These are phyloP conservation scores for Boechera divaricarpa DNA, from an alignment of 345 rosid species.

Conservation along the genomic window DNA sequence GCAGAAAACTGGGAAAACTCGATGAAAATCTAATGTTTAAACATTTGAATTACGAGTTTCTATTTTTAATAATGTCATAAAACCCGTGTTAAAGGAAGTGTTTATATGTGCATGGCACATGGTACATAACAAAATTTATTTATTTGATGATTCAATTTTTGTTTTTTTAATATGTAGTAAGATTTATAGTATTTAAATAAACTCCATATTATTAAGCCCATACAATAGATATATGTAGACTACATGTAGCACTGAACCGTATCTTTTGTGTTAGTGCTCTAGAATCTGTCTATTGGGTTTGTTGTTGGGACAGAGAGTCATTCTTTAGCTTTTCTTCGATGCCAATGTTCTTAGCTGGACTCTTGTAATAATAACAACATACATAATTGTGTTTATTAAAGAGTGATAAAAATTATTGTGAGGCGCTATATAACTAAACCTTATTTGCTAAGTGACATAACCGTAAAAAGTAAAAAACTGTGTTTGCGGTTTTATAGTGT, in stretches of 20 bases:
- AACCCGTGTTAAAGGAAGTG: constrained; percentile 1
- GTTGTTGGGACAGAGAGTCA: constrained; percentile 36
- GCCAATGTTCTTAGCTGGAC: constrained; percentile 10
- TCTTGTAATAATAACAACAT: not conserved
- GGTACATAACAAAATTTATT: not conserved
- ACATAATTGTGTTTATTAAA: not conserved
- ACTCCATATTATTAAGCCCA: not conserved
- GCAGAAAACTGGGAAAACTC: too few relatives aligned
- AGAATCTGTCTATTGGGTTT: constrained; percentile 45
- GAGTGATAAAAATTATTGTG: not conserved
- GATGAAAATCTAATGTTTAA: not conserved
- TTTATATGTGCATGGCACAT: constrained; percentile 29
- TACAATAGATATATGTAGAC: not conserved
- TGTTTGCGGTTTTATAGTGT: not conserved
- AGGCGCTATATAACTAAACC: not conserved
- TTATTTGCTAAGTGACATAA: constrained; percentile 8
- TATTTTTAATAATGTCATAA: not conserved
- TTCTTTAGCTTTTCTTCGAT: constrained; percentile 14
- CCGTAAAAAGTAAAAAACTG: not conserved
- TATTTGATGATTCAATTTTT: not conserved
- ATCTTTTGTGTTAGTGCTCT: constrained; percentile 32
- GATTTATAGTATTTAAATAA: not conserved
- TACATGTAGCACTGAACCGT: constrained; percentile 31
- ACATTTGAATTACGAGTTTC: not conserved
- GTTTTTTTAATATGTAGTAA: not conserved